Percentiles rank a stretch among this genome's conserved stretches.
Evolutionary conservation across 768 basidiomycete species (phyloP).

Genomic region (Lentinula aciculospora): DNA sequence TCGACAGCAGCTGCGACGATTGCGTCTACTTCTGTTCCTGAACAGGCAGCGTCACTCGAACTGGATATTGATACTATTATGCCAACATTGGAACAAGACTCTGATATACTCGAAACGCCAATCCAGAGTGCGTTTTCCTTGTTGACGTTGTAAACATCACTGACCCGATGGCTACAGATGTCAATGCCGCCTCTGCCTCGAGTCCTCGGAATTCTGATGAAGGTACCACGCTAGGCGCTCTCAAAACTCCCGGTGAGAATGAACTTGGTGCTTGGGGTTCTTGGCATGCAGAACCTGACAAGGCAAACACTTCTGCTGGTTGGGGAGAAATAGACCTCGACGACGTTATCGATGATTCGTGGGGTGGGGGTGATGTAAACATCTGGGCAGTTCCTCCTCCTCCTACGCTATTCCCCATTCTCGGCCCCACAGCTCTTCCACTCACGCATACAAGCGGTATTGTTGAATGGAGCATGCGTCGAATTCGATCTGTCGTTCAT

Average conservation of each 20-base stretch:
- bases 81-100: constrained; percentile 24
- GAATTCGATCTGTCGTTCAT: constrained; percentile 40
- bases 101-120: constrained; percentile 15
- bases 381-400: neutral
- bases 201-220: neutral
- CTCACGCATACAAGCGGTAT: constrained; percentile 60
- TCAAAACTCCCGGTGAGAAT: neutral
- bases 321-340: neutral
- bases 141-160: too few species aligned
- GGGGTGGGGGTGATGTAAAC: neutral
- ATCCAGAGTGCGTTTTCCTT: neutral
- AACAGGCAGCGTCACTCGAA: neutral
- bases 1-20: neutral
- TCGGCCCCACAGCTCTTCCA: constrained; percentile 55
- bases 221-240: neutral
- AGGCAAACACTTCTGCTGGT: neutral
- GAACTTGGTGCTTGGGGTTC: neutral
- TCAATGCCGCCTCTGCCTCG: too few species aligned
- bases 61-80: neutral
- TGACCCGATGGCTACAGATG: too few species aligned
- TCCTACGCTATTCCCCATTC: constrained; percentile 26
- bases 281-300: neutral
- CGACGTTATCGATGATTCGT: neutral
- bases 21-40: neutral
- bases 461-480: constrained; percentile 60